Evolutionary conservation across 495 filamentous ascomycete species (phyloP), one percentile per base, ranked within the genome.

Genomic region (Chaetomium fimeti): DNA sequence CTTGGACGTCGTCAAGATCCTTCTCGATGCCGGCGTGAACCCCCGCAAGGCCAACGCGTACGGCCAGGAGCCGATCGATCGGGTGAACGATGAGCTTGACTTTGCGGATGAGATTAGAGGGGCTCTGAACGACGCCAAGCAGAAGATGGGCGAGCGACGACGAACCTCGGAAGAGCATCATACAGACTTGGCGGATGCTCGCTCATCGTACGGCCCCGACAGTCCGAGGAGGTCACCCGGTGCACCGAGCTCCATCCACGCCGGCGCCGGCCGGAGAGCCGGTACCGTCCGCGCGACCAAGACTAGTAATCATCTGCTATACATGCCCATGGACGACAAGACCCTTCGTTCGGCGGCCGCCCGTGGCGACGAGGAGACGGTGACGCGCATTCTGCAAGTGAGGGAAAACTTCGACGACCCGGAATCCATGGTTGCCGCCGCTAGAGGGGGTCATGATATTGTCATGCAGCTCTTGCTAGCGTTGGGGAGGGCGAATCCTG

Each of bases 391-490:
- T 59, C 77, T 96, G 48, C 90, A 91, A 71, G 89, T 92, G 48
- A 86, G 88, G 65, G 89, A 83, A 29, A 73, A 72, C 25, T 81
- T 79, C 53, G 79, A 91, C 22, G 92, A 97, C 73, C 85, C 90
- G 5, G 91, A 91, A 53, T 90, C 91, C 49, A 84, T 96, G 69
- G 89, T 95, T 56, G 91, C 90, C 59, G 95, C 94, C 9, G 92
- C 93, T n/a, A 88, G 89, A 69, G 94, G 92, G 51, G 93, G 93
- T 2, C 93, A 98, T 70, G 87, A 89, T 63, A 86, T 91, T 40
- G 89, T 96, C 16, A 82, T 98, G 51, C 90, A 90, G 70, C 81
- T 97, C 45, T 80, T 98, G 57, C 79, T 98, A 62, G 95, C 91
- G 8, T 83, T 96, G 69, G 90, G 91, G 2, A 80, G 82, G 58